Conservation (phyloP, 163 green algal species). For the Picocystis sp. region DNA sequence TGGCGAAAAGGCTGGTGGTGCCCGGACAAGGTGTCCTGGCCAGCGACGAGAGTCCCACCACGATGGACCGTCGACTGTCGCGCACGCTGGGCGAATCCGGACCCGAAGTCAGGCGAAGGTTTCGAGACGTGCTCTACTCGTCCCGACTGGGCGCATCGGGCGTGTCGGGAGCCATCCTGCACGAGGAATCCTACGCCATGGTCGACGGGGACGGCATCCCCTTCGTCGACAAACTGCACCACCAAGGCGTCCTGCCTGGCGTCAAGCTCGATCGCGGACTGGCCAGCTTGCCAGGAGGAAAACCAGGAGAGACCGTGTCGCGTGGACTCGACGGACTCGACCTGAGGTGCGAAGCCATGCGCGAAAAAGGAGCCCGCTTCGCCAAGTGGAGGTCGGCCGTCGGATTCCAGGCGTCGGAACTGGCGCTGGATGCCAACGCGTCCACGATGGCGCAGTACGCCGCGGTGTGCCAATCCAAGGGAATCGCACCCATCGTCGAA, state of each 20-base stretch:
- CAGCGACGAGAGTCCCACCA: constrained; percentile 43
- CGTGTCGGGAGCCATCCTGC: constrained; percentile 58
- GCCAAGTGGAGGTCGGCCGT: constrained; percentile 66
- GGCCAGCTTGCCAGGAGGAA: constrained; percentile 24
- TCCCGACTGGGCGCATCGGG: constrained; percentile 21
- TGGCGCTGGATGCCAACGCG: constrained; percentile 48
- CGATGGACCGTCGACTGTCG: neutral
- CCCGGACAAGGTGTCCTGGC: constrained; percentile 36
- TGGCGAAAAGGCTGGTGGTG: constrained; percentile 1
- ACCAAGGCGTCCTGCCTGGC: constrained; percentile 43
- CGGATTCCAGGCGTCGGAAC: constrained; percentile 8
- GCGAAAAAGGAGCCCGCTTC: constrained; percentile 37
- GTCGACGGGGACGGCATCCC: constrained; percentile 26
- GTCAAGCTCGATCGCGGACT: constrained; percentile 65
- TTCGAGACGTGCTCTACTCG: constrained; percentile 1
- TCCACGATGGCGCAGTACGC: constrained; percentile 59
- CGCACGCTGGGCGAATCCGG: neutral
- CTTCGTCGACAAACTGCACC: constrained; percentile 46
- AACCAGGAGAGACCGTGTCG: constrained; percentile 49
- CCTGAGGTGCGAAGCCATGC: constrained; percentile 11
- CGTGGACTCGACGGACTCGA: constrained; percentile 47
- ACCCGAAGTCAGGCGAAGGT: neutral
- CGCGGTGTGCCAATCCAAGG: constrained; percentile 43
- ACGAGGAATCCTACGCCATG: constrained; percentile 59
- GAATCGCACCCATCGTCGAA: constrained; percentile 61